Evolutionary conservation across 2,329 filamentous ascomycete genomes (phyloP), one percentile per base, ranked within the genome.

Genomic region (Berkeleyomyces rouxiae): DNA sequence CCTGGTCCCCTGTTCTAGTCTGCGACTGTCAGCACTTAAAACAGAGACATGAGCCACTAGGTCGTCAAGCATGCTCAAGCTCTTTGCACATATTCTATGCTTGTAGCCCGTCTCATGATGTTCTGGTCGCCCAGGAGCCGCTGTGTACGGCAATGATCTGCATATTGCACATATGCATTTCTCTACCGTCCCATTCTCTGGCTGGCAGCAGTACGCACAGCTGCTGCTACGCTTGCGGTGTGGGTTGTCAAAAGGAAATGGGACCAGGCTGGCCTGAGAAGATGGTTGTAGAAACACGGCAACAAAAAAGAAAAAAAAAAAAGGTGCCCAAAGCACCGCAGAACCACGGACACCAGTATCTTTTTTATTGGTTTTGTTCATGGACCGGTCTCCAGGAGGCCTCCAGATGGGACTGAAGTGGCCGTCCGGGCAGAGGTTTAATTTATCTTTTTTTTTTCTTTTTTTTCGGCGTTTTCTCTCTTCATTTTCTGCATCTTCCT

Each of bases 141-240:
- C 33, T 55, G 33, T 10, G 5, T 55, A 13, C 33, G n/a, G 31
- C 31, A 10, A 55, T 55, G 51, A 55, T 55, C 51, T 55, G 51
- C 51, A 55, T n/a, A n/a, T 39, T 55, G 51, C 51, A 55, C 10
- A n/a, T 39, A 55, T 55, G 51, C 51, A 55, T 55, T 37, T 55
- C 51, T 55, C 33, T 55, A 37, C 51, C 51, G 51, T 36, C 4
- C 37, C 37, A 55, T 55, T 13, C 31, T n/a, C 7, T 55, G 23
- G 23, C 23, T 23, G 23, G 23, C 23, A 23, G 23, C 23, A 23
- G 23, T 23, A 23, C 23, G 23, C 23, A 23, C 23, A 23, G 23
- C 23, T 39, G 33, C 11, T 55, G 51, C 51, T 37, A 55, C 51
- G 10, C 51, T 55, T 39, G 51, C 51, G 51, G 51, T 55, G 13